A percentile compares a stretch with the other conserved stretches of the same genome.
Evolutionary conservation across 2,329 filamentous ascomycete genomes (phyloP).

Genomic region (Malbranchea cinnamomea): DNA sequence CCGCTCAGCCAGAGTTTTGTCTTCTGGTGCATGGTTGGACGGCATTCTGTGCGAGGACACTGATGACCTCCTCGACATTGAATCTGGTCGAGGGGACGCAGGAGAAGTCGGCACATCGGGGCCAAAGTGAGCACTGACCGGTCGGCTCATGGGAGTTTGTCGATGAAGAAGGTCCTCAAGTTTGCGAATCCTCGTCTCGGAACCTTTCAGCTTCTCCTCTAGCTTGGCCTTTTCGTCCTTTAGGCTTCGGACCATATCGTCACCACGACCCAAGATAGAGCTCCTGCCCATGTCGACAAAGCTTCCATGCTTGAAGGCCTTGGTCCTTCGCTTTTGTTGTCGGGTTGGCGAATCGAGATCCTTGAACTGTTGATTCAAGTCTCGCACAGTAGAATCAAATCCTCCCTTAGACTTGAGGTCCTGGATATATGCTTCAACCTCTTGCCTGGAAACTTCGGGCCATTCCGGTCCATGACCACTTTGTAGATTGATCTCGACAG

Average conservation of each 20-base stretch:
- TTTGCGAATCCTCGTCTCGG: constrained; percentile 76
- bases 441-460: constrained; percentile 61
- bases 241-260: constrained; percentile 62
- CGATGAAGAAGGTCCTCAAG: constrained; percentile 86
- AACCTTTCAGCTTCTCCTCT: constrained; percentile 62
- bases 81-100: constrained; percentile 27
- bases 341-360: constrained; percentile 71
- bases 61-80: constrained; percentile 42
- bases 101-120: constrained; percentile 26
- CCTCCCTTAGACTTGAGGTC: constrained; percentile 49
- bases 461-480: constrained; percentile 60
- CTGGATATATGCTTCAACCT: constrained; percentile 60
- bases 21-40: constrained; percentile 42
- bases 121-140: constrained; percentile 36
- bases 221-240: constrained; percentile 67
- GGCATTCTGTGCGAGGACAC: constrained; percentile 47
- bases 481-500: constrained; percentile 72
- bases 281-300: constrained; percentile 85
- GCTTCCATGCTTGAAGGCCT: constrained; percentile 93
- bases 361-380: constrained; percentile 60
- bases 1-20: constrained; percentile 46
- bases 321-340: constrained; percentile 72
- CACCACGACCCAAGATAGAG: constrained; percentile 70
- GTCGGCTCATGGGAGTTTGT: constrained; percentile 46
- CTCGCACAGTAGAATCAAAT: constrained; percentile 51